Conservation (phyloP, 1,284 basidiomycete species). For the Trichosporon faecale region DNA sequence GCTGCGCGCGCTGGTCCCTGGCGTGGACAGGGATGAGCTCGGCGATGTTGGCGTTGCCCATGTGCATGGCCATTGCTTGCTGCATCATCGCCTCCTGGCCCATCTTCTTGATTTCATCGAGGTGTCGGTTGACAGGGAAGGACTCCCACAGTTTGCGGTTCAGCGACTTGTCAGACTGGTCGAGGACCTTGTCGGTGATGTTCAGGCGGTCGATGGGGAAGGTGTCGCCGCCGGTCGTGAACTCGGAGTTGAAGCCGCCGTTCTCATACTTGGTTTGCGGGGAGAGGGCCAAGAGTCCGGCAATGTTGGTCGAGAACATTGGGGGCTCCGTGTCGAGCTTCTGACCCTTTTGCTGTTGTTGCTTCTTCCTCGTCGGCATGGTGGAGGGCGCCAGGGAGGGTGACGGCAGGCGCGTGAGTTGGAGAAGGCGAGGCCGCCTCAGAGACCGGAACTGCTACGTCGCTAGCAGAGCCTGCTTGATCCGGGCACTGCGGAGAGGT, state of each 20-base stretch:
- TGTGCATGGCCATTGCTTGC: not conserved
- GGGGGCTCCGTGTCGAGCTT: not conserved
- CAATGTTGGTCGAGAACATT: not conserved
- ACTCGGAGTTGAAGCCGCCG: not conserved
- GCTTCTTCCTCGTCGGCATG: not conserved
- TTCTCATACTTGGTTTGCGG: conserved; percentile 5
- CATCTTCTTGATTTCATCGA: not conserved
- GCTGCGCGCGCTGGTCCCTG: not conserved
- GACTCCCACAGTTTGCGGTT: not conserved
- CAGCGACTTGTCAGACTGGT: not conserved
- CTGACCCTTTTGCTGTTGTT: too few relatives aligned
- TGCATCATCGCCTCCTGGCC: not conserved
- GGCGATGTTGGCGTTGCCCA: not conserved
- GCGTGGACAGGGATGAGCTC: not conserved
- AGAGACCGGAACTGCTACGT: too few relatives aligned
- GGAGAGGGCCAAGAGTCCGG: not conserved
- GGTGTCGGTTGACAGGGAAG: not conserved
- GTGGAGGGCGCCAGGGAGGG: not conserved
- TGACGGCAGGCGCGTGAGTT: too few relatives aligned
- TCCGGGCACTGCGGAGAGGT: too few relatives aligned
- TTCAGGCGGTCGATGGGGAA: not conserved
- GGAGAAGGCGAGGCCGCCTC: too few relatives aligned
- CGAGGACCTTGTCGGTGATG: not conserved
- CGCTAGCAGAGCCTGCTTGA: too few relatives aligned
- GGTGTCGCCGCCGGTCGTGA: not conserved